Evolutionary conservation across 768 basidiomycete species (phyloP).

Genomic region (Sistotremastrum niveocremeum): DNA sequence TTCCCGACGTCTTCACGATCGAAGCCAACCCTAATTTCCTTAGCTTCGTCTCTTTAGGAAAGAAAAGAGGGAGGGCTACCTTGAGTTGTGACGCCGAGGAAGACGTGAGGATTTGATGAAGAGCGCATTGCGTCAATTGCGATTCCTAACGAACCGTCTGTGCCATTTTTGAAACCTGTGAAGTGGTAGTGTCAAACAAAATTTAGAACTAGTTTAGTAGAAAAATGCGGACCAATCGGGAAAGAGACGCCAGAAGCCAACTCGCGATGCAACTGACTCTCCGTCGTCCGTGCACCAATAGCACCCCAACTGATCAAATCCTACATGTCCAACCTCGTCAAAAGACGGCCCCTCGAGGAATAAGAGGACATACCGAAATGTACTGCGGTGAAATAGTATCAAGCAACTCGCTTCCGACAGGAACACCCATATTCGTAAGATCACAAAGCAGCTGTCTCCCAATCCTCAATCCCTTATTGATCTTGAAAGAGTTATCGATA

Average conservation of each 20-base stretch:
- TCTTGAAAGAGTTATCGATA: slow-evolving; percentile 86
- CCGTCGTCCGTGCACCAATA: slow-evolving; percentile 95
- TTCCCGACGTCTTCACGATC: slow-evolving; percentile 73
- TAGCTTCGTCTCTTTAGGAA: too few species aligned
- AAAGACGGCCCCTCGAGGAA: slow-evolving; percentile 1
- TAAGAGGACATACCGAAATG: slow-evolving; percentile 41
- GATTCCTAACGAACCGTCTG: slow-evolving; percentile 75
- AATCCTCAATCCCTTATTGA: slow-evolving; percentile 90
- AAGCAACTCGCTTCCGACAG: slow-evolving; percentile 89
- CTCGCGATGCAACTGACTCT: slow-evolving; percentile 94
- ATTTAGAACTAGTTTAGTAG: background rate
- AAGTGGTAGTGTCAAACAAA: background rate
- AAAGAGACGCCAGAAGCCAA: slow-evolving; percentile 93
- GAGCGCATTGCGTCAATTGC: slow-evolving; percentile 97
- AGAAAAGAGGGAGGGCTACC: slow-evolving; percentile 27
- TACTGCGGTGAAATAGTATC: slow-evolving; percentile 79
- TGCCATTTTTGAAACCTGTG: slow-evolving; percentile 95
- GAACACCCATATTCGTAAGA: slow-evolving; percentile 77
- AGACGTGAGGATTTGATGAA: slow-evolving; percentile 83
- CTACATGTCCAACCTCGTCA: background rate
- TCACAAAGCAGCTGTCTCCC: slow-evolving; percentile 86
- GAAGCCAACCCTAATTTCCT: slow-evolving; percentile 47
- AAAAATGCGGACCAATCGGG: slow-evolving; percentile 44
- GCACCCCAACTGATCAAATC: slow-evolving; percentile 80
- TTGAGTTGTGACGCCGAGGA: slow-evolving; percentile 85